Evolutionary conservation across 2,329 filamentous ascomycete genomes (phyloP).

Genomic region (Zarea fungicola): DNA sequence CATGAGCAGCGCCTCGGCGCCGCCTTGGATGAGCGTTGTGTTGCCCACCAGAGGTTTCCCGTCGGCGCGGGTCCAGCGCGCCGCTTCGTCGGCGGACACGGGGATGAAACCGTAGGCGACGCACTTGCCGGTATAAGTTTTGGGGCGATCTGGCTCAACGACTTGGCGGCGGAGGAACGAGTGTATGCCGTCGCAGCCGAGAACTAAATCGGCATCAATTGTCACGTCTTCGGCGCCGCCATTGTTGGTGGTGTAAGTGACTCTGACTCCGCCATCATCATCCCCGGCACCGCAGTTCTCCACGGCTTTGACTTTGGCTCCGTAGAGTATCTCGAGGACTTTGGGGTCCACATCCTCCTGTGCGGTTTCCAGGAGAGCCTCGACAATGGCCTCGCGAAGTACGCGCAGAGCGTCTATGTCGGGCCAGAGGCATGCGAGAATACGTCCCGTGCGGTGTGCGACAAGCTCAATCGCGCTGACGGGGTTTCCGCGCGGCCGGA

Average conservation of each 20-base stretch:
- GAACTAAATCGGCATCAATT: slow-evolving; percentile 21
- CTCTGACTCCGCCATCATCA: slow-evolving; percentile 1
- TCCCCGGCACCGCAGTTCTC: slow-evolving; percentile 13
- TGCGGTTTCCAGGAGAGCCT: slow-evolving; percentile 18
- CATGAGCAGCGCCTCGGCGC: slow-evolving; percentile 18
- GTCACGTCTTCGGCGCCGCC: background rate
- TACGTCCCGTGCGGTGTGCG: slow-evolving; percentile 22
- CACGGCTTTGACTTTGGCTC: slow-evolving; percentile 16
- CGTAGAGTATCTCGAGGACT: slow-evolving; percentile 18
- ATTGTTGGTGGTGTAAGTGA: background rate
- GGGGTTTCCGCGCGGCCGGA: slow-evolving; percentile 17
- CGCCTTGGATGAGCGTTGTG: slow-evolving; percentile 19
- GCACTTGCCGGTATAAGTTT: slow-evolving; percentile 30
- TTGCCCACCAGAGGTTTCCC: slow-evolving; percentile 20
- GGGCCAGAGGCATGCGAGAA: slow-evolving; percentile 21
- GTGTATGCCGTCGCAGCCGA: slow-evolving; percentile 37
- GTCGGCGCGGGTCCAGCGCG: slow-evolving; percentile 12
- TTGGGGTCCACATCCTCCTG: slow-evolving; percentile 9
- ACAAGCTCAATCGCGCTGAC: slow-evolving; percentile 24
- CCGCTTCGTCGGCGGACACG: slow-evolving; percentile 3
- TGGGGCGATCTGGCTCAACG: slow-evolving; percentile 21
- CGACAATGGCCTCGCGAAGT: slow-evolving; percentile 22
- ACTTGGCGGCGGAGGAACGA: slow-evolving; percentile 27
- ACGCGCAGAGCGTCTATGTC: slow-evolving; percentile 24
- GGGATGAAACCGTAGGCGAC: slow-evolving; percentile 20